Evolutionary conservation across 192 early-diverging fungal genomes (phyloP), one percentile per base, ranked within the genome.

Genomic region (Entophlyctis helioformis): DNA sequence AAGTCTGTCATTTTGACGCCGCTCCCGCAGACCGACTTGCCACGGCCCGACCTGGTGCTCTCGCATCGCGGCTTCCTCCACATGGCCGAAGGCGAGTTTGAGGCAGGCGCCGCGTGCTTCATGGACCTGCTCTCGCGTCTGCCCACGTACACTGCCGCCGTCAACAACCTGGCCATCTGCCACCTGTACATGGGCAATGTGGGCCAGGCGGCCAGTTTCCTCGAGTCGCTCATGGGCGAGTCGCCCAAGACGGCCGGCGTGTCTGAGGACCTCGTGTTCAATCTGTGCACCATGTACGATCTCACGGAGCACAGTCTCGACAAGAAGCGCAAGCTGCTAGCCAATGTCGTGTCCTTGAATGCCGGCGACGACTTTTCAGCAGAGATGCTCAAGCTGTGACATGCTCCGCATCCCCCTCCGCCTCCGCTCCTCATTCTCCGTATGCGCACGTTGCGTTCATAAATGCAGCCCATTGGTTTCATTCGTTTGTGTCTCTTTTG

Each of bases 181-280:
- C 61, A 64, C 22, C 51, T 72, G 35, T 66, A 72, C 50, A 50
- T 27, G 21, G 69, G 69, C 7, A 62, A 72, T 43, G 62, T 62
- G 6, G 31, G 39, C 13, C 62, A 65, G 46, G 62, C 59, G 20
- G 42, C 59, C 9, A 46, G 35, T 12, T 58, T 58, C 37, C 51
- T 72, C 25, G 69, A 72, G 40, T 48, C 43, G 23, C 31, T 58
- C 9, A 47, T 53, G 8, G 41, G 62, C 16, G 62, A 60, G 15
- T 27, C 54, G 42, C 64, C 64, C 16, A 18, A 19, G 8, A 40
- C 34, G 25, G 57, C 52, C 5, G 62, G 48, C 16, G 35, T 16
- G 8, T 46, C 50, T 43, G 46, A 43, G 26, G 27, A 45, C 9
- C 35, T 72, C 7, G 29, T 72, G 3, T 67, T 67, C 39, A 72